Conservation (phyloP, 140 eudicot species). For the Ambrosia hybrid region DNA sequence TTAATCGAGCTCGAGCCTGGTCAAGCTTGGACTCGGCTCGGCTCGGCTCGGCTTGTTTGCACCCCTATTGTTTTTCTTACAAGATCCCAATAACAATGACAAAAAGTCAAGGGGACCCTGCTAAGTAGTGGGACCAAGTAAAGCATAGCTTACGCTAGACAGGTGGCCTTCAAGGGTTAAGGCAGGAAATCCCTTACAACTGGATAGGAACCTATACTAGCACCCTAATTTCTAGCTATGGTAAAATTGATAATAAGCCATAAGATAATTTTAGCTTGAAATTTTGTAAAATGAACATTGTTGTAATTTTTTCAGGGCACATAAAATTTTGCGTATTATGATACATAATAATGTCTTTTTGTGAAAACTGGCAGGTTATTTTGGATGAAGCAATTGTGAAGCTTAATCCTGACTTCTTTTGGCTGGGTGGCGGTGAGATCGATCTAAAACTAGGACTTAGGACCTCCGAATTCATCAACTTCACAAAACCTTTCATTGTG, state of each 20-base stretch:
- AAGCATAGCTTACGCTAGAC: no score
- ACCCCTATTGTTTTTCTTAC: no score
- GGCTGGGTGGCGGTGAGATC: constrained; percentile 93
- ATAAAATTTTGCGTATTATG: background rate
- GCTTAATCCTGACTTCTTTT: constrained; percentile 75
- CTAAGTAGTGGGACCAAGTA: no score
- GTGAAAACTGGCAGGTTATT: constrained; percentile 60
- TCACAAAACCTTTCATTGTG: constrained; percentile 67
- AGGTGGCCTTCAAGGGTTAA: no score
- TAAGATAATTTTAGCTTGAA: background rate
- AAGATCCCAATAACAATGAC: no score
- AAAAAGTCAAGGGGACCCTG: no score
- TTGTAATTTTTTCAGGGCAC: background rate
- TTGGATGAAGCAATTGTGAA: constrained; percentile 92
- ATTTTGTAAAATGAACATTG: background rate
- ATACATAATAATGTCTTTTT: constrained; percentile 3
- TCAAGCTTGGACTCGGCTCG: no score
- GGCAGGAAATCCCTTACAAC: no score
- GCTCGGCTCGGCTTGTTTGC: no score
- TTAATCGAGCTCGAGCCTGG: no score
- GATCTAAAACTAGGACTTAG: constrained; percentile 80
- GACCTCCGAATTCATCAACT: constrained; percentile 67
- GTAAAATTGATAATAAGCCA: background rate
- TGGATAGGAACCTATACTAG: no score
- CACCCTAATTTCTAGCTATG: background rate